Base-by-base conservation (phyloP, 331 rosid genomes). In the Arachis monticola region DNA sequence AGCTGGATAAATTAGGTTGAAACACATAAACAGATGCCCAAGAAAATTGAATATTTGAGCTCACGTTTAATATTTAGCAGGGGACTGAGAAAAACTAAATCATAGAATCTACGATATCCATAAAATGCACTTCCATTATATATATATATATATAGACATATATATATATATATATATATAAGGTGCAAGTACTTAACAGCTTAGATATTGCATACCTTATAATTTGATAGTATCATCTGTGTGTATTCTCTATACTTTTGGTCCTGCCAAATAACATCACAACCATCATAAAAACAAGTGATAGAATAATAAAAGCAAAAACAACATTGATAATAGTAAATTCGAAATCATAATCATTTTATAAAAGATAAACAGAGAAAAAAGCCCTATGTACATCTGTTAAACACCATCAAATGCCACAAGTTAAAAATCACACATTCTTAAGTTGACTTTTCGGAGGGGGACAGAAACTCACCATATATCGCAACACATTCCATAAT, bases 231-330 rank as follows among this genome's bases (percentile, higher is more conserved):
- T 79, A 91, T 91, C 82, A 62, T 85, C 83, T 87, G 86, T 71
- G 77, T 83, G 85, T 89, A 91, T 52, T 88, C 92, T 76, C 84
- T 87, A 64, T 89, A 91, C 70, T 69, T 86, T 71, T 84, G 89
- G 77, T 80, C 85, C 98, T 91, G 86, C 70, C 71, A 78, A 72
- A 77, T 60, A 62, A 64, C 53, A 77, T 17, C 12, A 35, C 17
- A 67, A 79, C 10, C 78, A 68, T 30, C 58, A 73, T 59, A 67
- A 69, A 69, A 42, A 48, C 22, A 56, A 8, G 53, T 17, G 11
- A 45, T 22, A 64, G 4, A 56, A 63, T 31, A 56, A 44, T 10
- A 32, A 30, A 0, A 74, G 12, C 45, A 32, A 11, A 7, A 52
- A n/a, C 7, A 50, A 77, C 0, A 53, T 22, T 22, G 42, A 41